Evolutionary conservation across 805 yeast species (phyloP), one percentile per base, ranked within the genome.

Genomic region (Hanseniaspora opuntiae): DNA sequence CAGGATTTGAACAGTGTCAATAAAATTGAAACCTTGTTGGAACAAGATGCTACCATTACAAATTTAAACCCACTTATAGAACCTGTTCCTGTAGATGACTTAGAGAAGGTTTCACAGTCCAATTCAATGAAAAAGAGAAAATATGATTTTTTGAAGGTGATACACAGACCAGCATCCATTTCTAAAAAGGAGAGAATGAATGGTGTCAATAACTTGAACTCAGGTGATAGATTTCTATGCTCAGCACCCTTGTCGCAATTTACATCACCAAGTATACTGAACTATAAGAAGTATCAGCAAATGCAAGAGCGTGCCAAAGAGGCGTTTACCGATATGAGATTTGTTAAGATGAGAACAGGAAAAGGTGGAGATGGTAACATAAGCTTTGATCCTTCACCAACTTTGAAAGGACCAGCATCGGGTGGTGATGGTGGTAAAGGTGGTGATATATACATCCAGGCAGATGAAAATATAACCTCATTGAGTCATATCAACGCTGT

Each of bases 361-460:
- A 72, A 70, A 40, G 98, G 98, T 20, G 98, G 98, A 1, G 74
- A 82, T 63, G 98, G 98, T 7, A 73, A 77, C 33, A 82, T 87
- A 0, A 84, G 97, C 0, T 93, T 93, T 66, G 76, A 82, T 56
- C 72, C 96, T 58, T 97, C 87, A 59, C 85, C 95, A 3, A 86
- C 88, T 40, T 69, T 86, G 42, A 74, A 95, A 0, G 74, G 98
- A 0, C 97, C 98, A 0, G 95, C 98, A 0, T 95, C 89, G 66
- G 98, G 98, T n/a, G 98, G 98, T 10, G 97, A 93, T 68, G 98
- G 98, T 32, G 98, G 97, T 4, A 70, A 74, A 56, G 98, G 98
- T 22, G 98, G 98, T 2, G 74, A 82, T 52, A 75, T 93, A 2
- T 90, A 83, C 63, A 78, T 93, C 2, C 86, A 82, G 63, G 96